Base-by-base conservation (phyloP, 768 basidiomycete species). In the Russula ochroleuca region DNA sequence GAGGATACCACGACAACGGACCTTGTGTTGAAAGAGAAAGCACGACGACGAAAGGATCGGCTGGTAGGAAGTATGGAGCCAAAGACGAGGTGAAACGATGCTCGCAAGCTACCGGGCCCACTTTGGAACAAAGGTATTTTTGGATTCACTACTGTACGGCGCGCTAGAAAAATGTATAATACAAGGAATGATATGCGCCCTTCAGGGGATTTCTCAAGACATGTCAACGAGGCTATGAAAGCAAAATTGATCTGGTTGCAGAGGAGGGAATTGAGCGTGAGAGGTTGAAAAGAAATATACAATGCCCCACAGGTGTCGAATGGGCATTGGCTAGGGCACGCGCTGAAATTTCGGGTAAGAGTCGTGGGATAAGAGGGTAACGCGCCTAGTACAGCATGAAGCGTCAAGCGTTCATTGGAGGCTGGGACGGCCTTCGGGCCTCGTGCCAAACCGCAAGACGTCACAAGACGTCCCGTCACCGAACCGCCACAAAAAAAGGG, bases 41-140 rank as follows among this genome's bases (percentile, higher is more conserved):
- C 8, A 31, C 31, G n/a, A 19, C 33, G 7, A 53, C 15, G 48
- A 41, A 40, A 19, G 33, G 47, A 47, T 35, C 14, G 37, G 15
- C 25, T 47, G n/a, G 58, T 64, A 48, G 17, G 50, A n/a, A 23
- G 19, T 13, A 6, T 37, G 7, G n/a, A 10, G 28, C 47, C 45
- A 40, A 37, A 47, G 35, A 3, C 2, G 33, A 28, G 10, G 33
- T 21, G 31, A 59, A 48, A 38, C 15, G 15, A 38, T 19, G 19
- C 35, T 21, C 45, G 21, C 21, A 41, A 25, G 21, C 19, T 53
- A 35, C 51, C 51, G 28, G 25, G n/a, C 51, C 48, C 41, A 57
- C 15, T 33, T 33, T 31, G 43, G 62, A 64, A 59, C 45, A 64
- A 64, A 23, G 31, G 50, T 47, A 31, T 21, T 10, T 21, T 37